Base-by-base conservation (phyloP, 352 stramenopile genomes). In the Globisporangium emineosum region DNA sequence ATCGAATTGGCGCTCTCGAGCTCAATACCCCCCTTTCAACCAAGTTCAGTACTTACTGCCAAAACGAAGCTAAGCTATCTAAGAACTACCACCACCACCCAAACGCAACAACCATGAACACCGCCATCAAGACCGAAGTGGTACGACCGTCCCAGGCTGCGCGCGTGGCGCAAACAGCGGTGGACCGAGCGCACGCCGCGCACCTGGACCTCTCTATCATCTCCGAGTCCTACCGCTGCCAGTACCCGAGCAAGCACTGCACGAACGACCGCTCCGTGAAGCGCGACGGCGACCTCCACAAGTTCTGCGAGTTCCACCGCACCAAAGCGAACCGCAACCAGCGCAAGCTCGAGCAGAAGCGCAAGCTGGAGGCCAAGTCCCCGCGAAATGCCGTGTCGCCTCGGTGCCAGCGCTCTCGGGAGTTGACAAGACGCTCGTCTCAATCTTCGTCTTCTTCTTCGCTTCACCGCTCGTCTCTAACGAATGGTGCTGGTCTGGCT, bases 241-340 rank as follows among this genome's bases (percentile, higher is more conserved):
- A 64, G 47, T 73, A 76, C 32, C 57, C 61, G 30, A 69, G 68
- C 64, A 75, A 75, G 40, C 49, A 55, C 35, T 78, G 71, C 57
- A 43, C 29, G 10, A 69, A 69, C 40, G 42, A 60, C 6, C 61
- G 71, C 1, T 67, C 71, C 2, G 47, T 72, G 29, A 78, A 78
- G 60, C 68, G 63, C 17, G 66, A 76, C 56, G 71, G 71, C 15
- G 66, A 71, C 10, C 49, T 73, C n/a, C 73, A 81, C 54, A 72
- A 70, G 27, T 60, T 81, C 29, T 81, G 73, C 52, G 62, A 75
- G 35, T 64, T 67, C 58, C 73, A 81, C 53, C 70, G 73, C 6
- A 65, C 49, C 33, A 69, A 76, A 52, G 70, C 72, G 32, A 81
- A 83, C 56, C 53, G 63, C 29, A 78, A 81, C 62, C 76, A 83